Percentiles rank a stretch among this genome's conserved stretches.
Conservation (phyloP, 2,329 filamentous ascomycete species). For the Fusarium coicis region DNA sequence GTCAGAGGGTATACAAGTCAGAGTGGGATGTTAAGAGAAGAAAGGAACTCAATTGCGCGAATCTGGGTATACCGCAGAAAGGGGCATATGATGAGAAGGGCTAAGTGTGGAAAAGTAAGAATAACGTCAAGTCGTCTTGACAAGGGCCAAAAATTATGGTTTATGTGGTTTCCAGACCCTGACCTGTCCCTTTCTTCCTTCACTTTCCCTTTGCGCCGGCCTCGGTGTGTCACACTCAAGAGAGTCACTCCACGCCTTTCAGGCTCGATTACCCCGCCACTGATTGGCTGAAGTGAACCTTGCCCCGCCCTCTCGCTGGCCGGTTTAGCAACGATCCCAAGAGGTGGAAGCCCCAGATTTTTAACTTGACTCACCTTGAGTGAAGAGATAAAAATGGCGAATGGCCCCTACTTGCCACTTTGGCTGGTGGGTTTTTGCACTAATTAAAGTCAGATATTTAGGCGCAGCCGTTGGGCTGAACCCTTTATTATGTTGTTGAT, state of each 20-base stretch:
- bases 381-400: neutral
- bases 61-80: neutral
- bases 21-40: neutral
- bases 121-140: neutral
- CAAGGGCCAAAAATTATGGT: constrained; percentile 12
- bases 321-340: constrained; percentile 18
- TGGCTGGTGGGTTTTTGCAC: neutral
- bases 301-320: constrained; percentile 26
- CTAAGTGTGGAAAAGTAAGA: neutral
- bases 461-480: neutral
- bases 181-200: constrained; percentile 30
- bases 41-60: constrained; percentile 6
- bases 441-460: constrained; percentile 9
- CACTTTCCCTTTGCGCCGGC: constrained; percentile 39
- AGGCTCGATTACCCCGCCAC: constrained; percentile 28
- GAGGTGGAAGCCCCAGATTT: constrained; percentile 1
- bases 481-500: neutral
- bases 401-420: constrained; percentile 4
- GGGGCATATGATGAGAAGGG: neutral
- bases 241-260: constrained; percentile 35
- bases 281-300: constrained; percentile 35
- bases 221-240: constrained; percentile 40
- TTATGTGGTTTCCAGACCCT: constrained; percentile 30
- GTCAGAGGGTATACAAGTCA: constrained; percentile 10
- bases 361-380: constrained; percentile 25